Evolutionary conservation across 2,329 filamentous ascomycete genomes (phyloP), one percentile per base, ranked within the genome.

Genomic region (Knoxdaviesia capensis): DNA sequence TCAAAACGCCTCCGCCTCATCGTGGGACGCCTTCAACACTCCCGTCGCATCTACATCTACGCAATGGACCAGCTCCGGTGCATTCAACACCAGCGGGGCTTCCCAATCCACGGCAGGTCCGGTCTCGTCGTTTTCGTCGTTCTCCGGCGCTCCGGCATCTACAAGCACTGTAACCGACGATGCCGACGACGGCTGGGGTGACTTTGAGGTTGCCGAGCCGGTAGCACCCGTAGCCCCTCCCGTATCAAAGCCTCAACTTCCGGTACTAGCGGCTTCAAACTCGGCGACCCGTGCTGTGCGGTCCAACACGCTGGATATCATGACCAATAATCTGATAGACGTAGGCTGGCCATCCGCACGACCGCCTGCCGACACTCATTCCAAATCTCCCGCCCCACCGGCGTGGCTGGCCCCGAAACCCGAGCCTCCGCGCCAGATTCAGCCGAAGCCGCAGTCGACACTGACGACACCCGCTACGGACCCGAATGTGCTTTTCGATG

Each of bases 401-500:
- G 20, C 20, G 20, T 20, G 20, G 20, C 20, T 20, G 20, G 20
- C 20, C 8, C 42, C 43, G 10, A 36, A 39, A n/a, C 36, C 43
- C 7, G 11, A 43, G n/a, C 35, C 39, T 29, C 44, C 40, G 39
- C 8, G 32, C 9, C n/a, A 35, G 7, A n/a, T 45, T 11, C n/a
- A 45, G 35, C 30, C 36, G 20, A 43, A 43, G 31, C 44, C 51
- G 31, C 53, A 49, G 29, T 44, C 51, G 6, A 55, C 46, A 39
- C 46, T 49, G 29, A 55, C 48, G 41, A 34, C 51, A 6, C 40
- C 31, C 45, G 6, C 45, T 54, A 8, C 53, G 1, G 58, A 71
- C 37, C 56, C 68, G 2, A 69, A 74, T 48, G 67, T 83, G 4
- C 59, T 83, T 3, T 83, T 83, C 53, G 77, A 83, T 55, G 77